Percentiles rank a stretch among this genome's conserved stretches.
These are phyloP conservation scores for Mycena olivaceomarginata DNA, from an alignment of 768 basidiomycete genomes.

Conservation along the genomic window DNA sequence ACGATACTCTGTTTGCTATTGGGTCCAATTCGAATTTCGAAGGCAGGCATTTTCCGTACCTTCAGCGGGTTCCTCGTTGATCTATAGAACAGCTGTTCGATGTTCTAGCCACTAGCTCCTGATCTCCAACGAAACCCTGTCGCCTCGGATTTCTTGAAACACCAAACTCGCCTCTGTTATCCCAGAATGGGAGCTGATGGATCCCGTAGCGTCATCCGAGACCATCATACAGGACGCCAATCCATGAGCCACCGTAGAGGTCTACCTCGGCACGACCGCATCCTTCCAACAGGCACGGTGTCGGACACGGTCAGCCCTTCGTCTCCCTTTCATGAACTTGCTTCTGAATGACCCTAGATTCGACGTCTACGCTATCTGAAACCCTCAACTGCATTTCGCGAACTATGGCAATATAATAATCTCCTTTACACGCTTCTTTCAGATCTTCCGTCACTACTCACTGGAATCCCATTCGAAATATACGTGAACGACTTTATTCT, in stretches of 20 bases:
- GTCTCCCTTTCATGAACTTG: background rate
- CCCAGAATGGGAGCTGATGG: conserved; percentile 47
- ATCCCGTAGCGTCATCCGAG: conserved; percentile 42
- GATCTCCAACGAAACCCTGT: conserved; percentile 42
- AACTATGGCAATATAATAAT: conserved; percentile 52
- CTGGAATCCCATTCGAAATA: conserved; percentile 37
- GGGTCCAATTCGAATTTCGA: conserved; percentile 49
- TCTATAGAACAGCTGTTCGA: conserved; percentile 38
- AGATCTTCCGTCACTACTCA: conserved; percentile 45
- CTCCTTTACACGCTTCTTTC: conserved; percentile 52
- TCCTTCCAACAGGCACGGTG: conserved; percentile 31
- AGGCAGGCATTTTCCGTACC: conserved; percentile 24
- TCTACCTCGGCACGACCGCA: conserved; percentile 49
- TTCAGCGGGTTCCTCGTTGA: background rate
- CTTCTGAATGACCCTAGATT: conserved; percentile 31
- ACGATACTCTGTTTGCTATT: conserved; percentile 42
- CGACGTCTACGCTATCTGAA: conserved; percentile 43
- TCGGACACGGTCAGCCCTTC: conserved; percentile 36
- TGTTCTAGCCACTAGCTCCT: conserved; percentile 42
- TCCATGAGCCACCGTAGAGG: conserved; percentile 53
- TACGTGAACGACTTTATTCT: conserved; percentile 44
- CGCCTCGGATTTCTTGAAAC: conserved; percentile 40
- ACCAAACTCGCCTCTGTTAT: conserved; percentile 46
- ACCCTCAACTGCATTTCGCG: conserved; percentile 52
- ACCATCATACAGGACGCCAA: conserved; percentile 48